Percentiles rank a stretch among this genome's conserved stretches.
phyloP scores from a whole-genome alignment of 495 filamentous ascomycete genomes.

The Apiosordaria backusii region DNA sequence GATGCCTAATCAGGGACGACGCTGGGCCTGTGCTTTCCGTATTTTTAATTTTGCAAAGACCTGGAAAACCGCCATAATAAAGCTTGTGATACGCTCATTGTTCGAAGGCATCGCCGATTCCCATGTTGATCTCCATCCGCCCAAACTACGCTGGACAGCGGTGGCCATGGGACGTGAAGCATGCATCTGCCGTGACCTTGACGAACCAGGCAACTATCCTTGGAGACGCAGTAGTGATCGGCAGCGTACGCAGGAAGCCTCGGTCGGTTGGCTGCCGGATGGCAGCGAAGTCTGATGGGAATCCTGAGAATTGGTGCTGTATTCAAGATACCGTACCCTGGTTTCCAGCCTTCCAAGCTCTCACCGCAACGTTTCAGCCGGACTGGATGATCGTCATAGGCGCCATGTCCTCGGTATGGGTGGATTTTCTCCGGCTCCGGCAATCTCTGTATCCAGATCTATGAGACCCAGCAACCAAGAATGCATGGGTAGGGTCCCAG shows the following conservation, averaged over 20 bases:
- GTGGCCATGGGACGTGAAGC: background rate
- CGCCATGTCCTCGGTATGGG: background rate
- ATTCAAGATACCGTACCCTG: background rate
- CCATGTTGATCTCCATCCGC: background rate
- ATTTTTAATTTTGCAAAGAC: background rate
- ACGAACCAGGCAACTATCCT: background rate
- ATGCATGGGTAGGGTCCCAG: too few species aligned
- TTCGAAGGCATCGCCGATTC: constrained; percentile 3
- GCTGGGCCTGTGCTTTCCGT: background rate
- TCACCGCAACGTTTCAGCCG: background rate
- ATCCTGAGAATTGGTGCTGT: background rate
- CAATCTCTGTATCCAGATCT: background rate
- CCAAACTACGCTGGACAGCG: background rate
- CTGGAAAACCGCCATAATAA: background rate
- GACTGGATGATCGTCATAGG: background rate
- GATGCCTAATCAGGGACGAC: background rate
- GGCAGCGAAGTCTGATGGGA: background rate
- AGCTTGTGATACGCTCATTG: background rate
- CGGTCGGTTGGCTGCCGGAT: background rate
- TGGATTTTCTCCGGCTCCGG: background rate
- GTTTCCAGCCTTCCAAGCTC: background rate
- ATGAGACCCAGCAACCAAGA: too few species aligned
- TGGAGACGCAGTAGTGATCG: background rate
- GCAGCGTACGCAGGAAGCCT: background rate
- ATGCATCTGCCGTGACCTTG: background rate